These are phyloP conservation scores for Lepidium sativum DNA, from an alignment of 345 rosid species.

Conservation along the genomic window DNA sequence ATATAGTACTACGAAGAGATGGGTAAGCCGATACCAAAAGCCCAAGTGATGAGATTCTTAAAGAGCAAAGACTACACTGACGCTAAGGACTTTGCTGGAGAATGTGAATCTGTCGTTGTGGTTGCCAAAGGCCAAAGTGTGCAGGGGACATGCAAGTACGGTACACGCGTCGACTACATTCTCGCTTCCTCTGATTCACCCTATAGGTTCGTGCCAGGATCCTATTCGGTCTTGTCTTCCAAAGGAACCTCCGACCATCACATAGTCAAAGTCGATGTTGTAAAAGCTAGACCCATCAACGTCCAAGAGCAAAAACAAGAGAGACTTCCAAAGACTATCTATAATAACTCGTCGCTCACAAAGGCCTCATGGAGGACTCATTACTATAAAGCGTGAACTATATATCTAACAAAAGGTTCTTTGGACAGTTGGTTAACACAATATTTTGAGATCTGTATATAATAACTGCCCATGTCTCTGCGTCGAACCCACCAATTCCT, in stretches of 20 bases:
- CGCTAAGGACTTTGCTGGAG: constrained; percentile 89
- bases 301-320: constrained; percentile 26
- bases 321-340: constrained; percentile 38
- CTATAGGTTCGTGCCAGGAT: constrained; percentile 72
- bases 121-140: constrained; percentile 98
- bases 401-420: neutral
- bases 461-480: neutral
- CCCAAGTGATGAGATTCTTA: constrained; percentile 73
- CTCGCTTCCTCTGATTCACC: constrained; percentile 71
- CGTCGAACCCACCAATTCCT: neutral
- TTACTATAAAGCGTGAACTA: constrained; percentile 20
- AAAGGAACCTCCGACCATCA: constrained; percentile 98
- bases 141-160: constrained; percentile 96
- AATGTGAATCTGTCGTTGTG: constrained; percentile 81
- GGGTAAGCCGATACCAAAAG: constrained; percentile 90
- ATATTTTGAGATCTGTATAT: constrained; percentile 3
- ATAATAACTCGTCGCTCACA: constrained; percentile 30
- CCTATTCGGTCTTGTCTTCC: constrained; percentile 80
- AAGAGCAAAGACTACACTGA: constrained; percentile 68
- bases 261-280: constrained; percentile 76
- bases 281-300: constrained; percentile 30
- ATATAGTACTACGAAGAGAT: constrained; percentile 82
- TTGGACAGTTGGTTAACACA: neutral
- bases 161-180: constrained; percentile 85
- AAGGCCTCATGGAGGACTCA: constrained; percentile 57